Evolutionary conservation across 2,329 filamentous ascomycete species (phyloP), one percentile per base, ranked within the genome.

Genomic region (Calonectria fujianensis): DNA sequence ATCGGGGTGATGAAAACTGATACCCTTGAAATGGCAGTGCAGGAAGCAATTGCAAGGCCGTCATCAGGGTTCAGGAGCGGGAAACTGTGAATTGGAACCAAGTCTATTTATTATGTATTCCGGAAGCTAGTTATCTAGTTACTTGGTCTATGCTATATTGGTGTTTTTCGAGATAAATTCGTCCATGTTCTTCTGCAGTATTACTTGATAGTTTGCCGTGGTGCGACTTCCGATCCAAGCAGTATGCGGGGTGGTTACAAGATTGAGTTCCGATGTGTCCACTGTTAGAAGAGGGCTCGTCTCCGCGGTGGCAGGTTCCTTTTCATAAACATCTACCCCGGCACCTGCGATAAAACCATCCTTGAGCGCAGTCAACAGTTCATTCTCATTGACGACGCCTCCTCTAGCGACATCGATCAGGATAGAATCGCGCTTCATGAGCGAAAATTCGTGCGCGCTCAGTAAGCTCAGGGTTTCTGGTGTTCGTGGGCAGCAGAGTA

Each of bases 11-110:
- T n/a, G 7, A 54, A 54, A 27, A 54, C 51, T 2, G 51, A 32
- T 54, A 54, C 51, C 5, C 24, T 54, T 16, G 51, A 54, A 32
- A 54, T 54, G 51, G 51, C 31, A 18, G 31, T 45, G 10, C 37
- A 65, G 29, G 61, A 65, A 32, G 61, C 41, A 16, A 32, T 65
- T 48, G 24, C 37, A n/a, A 50, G 24, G 13, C 61, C 61, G 7
- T 20, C 39, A 50, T 24, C 31, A 1, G 61, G 32, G 11, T 65
- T 65, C 29, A 39, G 31, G 41, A 65, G 61, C 16, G 61, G 61
- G 4, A 65, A 65, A 29, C 24, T 65, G 14, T 65, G 50, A 39
- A 48, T 10, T 7, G 29, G 45, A 20, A 27, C 13, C 7, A 32
- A 50, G 35, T 65, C 4, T 27, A 48, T 65, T 37, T 29, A n/a